phyloP scores from a whole-genome alignment of 2,329 filamentous ascomycete genomes.

The Teratosphaeria epicoccoides region DNA sequence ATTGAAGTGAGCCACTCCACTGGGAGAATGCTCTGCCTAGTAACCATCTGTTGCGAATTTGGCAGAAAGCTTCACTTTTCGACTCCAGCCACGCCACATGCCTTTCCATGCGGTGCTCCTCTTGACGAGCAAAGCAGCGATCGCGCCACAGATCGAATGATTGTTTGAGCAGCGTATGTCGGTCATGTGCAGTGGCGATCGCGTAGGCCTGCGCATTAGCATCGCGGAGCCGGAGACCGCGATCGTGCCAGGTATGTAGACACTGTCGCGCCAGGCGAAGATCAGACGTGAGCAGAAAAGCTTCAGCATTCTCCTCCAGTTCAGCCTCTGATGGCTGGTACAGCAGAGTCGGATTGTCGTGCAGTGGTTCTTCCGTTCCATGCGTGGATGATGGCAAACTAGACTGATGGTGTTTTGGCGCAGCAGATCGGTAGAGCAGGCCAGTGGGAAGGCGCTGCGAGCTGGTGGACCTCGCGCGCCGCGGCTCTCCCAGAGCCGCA shows the following conservation, averaged over 20 bases:
- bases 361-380: conserved; percentile 8
- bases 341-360: conserved; percentile 11
- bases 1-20: conserved; percentile 56
- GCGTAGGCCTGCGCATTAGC: conserved; percentile 21
- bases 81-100: neutral
- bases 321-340: conserved; percentile 18
- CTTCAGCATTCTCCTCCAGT: conserved; percentile 21
- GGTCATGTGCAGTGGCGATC: conserved; percentile 41
- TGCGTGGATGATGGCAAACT: conserved; percentile 8
- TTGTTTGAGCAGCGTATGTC: conserved; percentile 40
- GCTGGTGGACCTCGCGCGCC: conserved; percentile 16
- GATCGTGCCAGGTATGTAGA: conserved; percentile 35
- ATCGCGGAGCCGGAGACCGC: conserved; percentile 25
- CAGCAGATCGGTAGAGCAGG: conserved; percentile 5
- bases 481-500: neutral
- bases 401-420: conserved; percentile 10
- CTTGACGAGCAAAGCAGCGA: conserved; percentile 17
- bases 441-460: conserved; percentile 6
- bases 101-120: conserved; percentile 6
- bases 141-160: conserved; percentile 43
- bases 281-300: conserved; percentile 15
- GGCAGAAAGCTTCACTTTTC: neutral
- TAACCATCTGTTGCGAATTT: conserved; percentile 18
- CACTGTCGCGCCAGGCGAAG: conserved; percentile 12
- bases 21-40: conserved; percentile 54